Conservation (phyloP, 1,284 basidiomycete species). For the Naganishia cerealis region DNA sequence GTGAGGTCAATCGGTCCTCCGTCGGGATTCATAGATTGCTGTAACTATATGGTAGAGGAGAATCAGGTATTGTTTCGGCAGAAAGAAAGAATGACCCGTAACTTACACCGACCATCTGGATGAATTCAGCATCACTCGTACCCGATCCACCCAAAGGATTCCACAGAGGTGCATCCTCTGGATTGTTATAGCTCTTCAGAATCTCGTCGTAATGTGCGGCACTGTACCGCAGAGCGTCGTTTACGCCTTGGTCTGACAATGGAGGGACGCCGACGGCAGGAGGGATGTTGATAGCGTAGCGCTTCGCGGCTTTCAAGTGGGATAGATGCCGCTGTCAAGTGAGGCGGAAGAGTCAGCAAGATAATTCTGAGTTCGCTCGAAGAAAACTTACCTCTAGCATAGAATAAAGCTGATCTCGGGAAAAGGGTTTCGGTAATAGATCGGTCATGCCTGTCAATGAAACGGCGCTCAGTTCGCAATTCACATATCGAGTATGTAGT, state of each 20-base stretch:
- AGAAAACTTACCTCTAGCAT: slow-evolving; percentile 76
- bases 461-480: slow-evolving; percentile 47
- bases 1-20: slow-evolving; percentile 23
- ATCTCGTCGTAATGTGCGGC: slow-evolving; percentile 39
- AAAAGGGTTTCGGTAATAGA: slow-evolving; percentile 95
- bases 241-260: slow-evolving; percentile 64
- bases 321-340: slow-evolving; percentile 4
- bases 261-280: slow-evolving; percentile 71
- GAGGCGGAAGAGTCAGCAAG: background rate
- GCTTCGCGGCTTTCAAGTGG: slow-evolving; percentile 26
- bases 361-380: background rate
- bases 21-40: slow-evolving; percentile 19
- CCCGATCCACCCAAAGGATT: slow-evolving; percentile 51
- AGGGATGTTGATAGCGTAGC: slow-evolving; percentile 57
- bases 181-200: slow-evolving; percentile 22
- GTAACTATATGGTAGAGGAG: background rate
- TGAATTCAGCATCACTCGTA: slow-evolving; percentile 44
- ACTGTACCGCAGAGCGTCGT: slow-evolving; percentile 50
- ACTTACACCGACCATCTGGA: slow-evolving; percentile 27
- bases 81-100: too few species aligned
- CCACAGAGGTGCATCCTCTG: slow-evolving; percentile 36
- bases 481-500: background rate
- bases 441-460: slow-evolving; percentile 79
- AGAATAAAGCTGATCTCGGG: slow-evolving; percentile 80
- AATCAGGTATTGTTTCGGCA: background rate